Conservation (phyloP, 2,329 filamentous ascomycete species). For the Pleomassaria siparia region DNA sequence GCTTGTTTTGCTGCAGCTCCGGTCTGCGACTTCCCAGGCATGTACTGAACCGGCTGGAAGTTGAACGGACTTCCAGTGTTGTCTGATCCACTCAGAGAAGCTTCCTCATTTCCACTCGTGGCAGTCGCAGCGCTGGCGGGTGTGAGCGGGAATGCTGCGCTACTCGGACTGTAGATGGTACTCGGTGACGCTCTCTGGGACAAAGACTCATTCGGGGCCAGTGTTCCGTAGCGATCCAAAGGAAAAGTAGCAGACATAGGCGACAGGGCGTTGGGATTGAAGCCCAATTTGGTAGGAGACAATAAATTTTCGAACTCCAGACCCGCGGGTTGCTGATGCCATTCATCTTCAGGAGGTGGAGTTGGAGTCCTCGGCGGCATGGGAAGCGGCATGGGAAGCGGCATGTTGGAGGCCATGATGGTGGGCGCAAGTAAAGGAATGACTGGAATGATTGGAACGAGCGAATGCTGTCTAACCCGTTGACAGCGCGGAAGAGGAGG, state of each 20-base stretch:
- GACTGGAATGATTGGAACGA: constrained; percentile 21
- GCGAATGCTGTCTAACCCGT: constrained; percentile 14
- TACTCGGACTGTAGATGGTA: constrained; percentile 35
- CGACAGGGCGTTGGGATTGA: constrained; percentile 39
- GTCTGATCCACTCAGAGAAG: constrained; percentile 35
- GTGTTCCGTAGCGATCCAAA: constrained; percentile 35
- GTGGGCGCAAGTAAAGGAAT: constrained; percentile 16
- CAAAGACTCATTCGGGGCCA: constrained; percentile 37
- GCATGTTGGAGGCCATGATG: constrained; percentile 61
- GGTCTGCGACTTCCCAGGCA: constrained; percentile 62
- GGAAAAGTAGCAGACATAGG: constrained; percentile 45
- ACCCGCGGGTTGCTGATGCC: constrained; percentile 28
- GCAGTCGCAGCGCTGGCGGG: constrained; percentile 32
- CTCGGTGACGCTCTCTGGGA: constrained; percentile 37
- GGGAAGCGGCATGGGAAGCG: constrained; percentile 62
- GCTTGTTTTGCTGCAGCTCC: constrained; percentile 65
- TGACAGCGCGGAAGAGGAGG: constrained; percentile 9
- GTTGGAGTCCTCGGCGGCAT: constrained; percentile 65
- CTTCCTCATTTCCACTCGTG: constrained; percentile 29
- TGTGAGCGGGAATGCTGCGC: constrained; percentile 38
- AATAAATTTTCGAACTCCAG: constrained; percentile 37
- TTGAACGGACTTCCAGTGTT: constrained; percentile 77
- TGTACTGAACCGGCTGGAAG: constrained; percentile 70
- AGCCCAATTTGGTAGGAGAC: constrained; percentile 27
- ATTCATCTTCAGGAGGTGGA: constrained; percentile 57